These are phyloP conservation scores for Centaurea solstitialis DNA, from an alignment of 129 eudicot genomes.

Conservation along the genomic window DNA sequence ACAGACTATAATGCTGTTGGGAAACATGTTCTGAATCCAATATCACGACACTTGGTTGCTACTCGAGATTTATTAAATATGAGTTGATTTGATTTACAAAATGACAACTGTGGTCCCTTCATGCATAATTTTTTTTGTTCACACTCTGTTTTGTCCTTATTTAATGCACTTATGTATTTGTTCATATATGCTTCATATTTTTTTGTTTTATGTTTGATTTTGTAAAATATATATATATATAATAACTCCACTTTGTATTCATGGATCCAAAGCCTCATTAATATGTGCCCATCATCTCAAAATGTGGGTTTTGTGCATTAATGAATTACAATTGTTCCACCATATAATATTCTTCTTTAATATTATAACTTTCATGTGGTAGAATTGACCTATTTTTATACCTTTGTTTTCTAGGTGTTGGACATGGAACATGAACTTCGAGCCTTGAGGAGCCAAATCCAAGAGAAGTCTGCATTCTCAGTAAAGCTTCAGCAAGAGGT, in stretches of 20 bases:
- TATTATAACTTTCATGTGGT: background rate
- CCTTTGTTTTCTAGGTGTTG: slow-evolving; percentile 58
- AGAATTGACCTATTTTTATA: background rate
- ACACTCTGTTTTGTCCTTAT: slow-evolving; percentile 10
- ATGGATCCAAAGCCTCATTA: background rate
- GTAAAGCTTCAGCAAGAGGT: slow-evolving; percentile 94
- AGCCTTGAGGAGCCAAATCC: slow-evolving; percentile 76
- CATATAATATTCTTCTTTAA: background rate
- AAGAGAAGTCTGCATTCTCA: slow-evolving; percentile 80
- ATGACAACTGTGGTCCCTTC: slow-evolving; percentile 8
- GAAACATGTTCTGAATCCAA: background rate
- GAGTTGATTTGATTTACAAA: background rate
- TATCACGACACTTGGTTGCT: background rate
- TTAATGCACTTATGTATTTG: background rate
- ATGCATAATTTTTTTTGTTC: slow-evolving; percentile 7
- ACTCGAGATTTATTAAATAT: background rate
- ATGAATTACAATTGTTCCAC: background rate
- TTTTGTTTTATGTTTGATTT: background rate
- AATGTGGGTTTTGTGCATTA: slow-evolving; percentile 14
- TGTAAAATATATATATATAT: background rate
- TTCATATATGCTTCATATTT: background rate
- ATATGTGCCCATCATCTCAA: background rate
- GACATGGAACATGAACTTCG: slow-evolving; percentile 98
- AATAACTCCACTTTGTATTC: background rate
- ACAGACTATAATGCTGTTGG: background rate